Base-by-base conservation (phyloP, 345 rosid species). In the Hibiscus tridactylites region DNA sequence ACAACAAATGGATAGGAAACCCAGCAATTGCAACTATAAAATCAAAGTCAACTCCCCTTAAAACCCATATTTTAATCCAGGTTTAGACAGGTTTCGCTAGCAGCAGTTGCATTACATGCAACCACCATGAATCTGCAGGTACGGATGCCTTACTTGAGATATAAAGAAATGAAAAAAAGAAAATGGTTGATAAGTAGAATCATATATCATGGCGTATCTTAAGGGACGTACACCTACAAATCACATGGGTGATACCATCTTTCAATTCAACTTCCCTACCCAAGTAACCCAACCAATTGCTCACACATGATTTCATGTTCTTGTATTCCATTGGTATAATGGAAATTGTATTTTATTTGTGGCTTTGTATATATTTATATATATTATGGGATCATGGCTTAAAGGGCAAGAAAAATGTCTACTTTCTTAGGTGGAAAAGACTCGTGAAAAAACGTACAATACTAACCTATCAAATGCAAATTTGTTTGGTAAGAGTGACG, bases 231-330 rank as follows among this genome's bases (percentile, higher is more conserved):
- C 86, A 83, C 57, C 81, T 67, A 71, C 54, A 66, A 72, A 71
- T 79, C 89, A 87, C 88, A 87, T 87, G 93, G 89, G 53, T 47
- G 82, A 81, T 81, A 83, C 54, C 26, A 74, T 69, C 54, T 35
- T 33, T 12, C 65, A 60, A 49, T 74, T 28, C 11, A 75, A 66
- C 60, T 69, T 62, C 44, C 65, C 68, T 9, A 56, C 60, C 29
- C 60, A 21, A 19, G 60, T 24, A 57, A 59, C 46, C 72, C 57
- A 71, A 60, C 68, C 52, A 56, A 15, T 59, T 10, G 57, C 68
- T 73, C 75, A 73, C 81, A 79, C 80, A 83, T 82, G 83, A 79
- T 57, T 13, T 76, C 82, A 77, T 74, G 70, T 71, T 74, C 39
- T 35, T n/a, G 62, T 17, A 69, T 33, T 69, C 50, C 42, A 54